Conservation (phyloP, 805 yeast species). For the Metahyphopichia silvanorum region DNA sequence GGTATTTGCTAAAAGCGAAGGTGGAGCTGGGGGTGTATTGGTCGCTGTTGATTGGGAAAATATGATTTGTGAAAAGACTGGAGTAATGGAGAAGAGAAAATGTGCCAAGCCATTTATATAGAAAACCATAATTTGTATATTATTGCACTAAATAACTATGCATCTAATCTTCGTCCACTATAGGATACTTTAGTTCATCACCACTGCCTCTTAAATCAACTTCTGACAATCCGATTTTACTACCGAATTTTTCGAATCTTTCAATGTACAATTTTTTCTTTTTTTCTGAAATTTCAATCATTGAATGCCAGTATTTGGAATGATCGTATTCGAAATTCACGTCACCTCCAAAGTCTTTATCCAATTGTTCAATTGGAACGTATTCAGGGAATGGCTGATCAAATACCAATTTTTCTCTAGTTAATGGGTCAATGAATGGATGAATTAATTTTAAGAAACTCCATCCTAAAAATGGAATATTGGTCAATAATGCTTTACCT, state of each 20-base stretch:
- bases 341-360: slow-evolving; percentile 78
- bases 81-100: slow-evolving; percentile 74
- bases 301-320: slow-evolving; percentile 70
- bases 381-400: slow-evolving; percentile 85
- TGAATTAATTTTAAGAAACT: slow-evolving; percentile 86
- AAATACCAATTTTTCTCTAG: slow-evolving; percentile 88
- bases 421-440: slow-evolving; percentile 95
- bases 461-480: slow-evolving; percentile 93
- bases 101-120: slow-evolving; percentile 79
- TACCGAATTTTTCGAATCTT: slow-evolving; percentile 72
- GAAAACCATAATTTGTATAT: neutral
- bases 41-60: slow-evolving; percentile 94
- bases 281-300: slow-evolving; percentile 56
- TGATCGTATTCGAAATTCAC: slow-evolving; percentile 85
- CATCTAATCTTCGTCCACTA: neutral
- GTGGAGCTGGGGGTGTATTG: slow-evolving; percentile 70
- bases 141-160: neutral
- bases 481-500: slow-evolving; percentile 87
- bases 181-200: slow-evolving; percentile 26
- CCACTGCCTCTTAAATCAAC: slow-evolving; percentile 59
- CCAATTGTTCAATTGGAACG: slow-evolving; percentile 80
- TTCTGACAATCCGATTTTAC: slow-evolving; percentile 72
- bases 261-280: slow-evolving; percentile 63
- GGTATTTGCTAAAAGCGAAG: slow-evolving; percentile 74
- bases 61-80: slow-evolving; percentile 78